A percentile compares a stretch with the other conserved stretches of the same genome.
These are phyloP conservation scores for Tricladium varicosporioides DNA, from an alignment of 2,329 filamentous ascomycete genomes.

Conservation along the genomic window DNA sequence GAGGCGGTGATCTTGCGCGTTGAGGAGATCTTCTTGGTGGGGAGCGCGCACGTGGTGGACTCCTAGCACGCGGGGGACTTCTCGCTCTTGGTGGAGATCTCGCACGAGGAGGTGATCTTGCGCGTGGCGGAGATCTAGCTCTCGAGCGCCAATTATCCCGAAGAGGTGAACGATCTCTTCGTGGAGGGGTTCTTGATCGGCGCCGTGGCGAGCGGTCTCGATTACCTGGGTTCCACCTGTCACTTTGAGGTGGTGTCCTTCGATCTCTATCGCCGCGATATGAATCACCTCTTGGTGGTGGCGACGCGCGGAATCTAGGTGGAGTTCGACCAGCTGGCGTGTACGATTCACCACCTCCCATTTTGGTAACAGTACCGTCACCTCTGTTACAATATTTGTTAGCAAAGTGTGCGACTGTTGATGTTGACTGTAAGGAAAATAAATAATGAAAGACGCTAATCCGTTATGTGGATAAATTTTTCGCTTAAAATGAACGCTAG, in stretches of 20 bases:
- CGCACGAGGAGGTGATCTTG: constrained; percentile 1
- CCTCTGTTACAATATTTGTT: constrained; percentile 23
- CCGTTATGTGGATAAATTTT: too few species aligned
- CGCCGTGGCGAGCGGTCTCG: constrained; percentile 32
- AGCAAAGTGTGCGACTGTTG: constrained; percentile 1
- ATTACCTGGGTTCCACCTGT: constrained; percentile 29
- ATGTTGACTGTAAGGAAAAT: too few species aligned
- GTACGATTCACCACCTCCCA: constrained; percentile 36
- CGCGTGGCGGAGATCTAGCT: constrained; percentile 26
- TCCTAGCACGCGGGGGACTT: constrained; percentile 36
- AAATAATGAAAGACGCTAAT: too few species aligned
- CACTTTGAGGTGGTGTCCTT: constrained; percentile 27
- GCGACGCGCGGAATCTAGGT: constrained; percentile 9
- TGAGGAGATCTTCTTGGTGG: constrained; percentile 24
- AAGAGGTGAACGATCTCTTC: constrained; percentile 32
- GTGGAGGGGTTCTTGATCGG: constrained; percentile 31
- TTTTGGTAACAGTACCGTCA: constrained; percentile 34
- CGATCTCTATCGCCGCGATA: constrained; percentile 28
- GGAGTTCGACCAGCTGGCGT: constrained; percentile 27
- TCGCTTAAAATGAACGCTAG: too few species aligned
- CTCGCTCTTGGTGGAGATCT: constrained; percentile 22
- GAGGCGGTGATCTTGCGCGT: background rate
- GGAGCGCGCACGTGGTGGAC: constrained; percentile 34
- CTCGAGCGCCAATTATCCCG: constrained; percentile 29
- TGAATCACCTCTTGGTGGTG: constrained; percentile 27